Base-by-base conservation (phyloP, 2,329 filamentous ascomycete species). In the Rhynchosporium secalis region DNA sequence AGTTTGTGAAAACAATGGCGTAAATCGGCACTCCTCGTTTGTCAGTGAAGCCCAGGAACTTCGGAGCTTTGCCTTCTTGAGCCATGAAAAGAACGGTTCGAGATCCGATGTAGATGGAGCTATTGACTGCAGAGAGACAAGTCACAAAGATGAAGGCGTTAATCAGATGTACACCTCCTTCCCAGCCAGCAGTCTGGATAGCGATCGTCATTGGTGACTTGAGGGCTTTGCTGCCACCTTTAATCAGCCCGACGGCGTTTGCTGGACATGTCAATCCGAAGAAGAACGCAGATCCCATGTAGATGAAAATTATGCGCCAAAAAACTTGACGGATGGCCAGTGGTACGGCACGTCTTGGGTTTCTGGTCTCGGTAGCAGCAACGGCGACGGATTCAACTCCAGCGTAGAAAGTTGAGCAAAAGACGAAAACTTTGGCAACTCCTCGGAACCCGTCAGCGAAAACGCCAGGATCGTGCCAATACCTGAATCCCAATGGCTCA, bases 281-380 rank as follows among this genome's bases (percentile, higher is more conserved):
- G 77, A 91, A 91, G 72, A 92, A 84, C 38, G 88, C 88, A 8
- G 83, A 83, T 41, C 88, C 88, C 78, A 96, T 82, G 78, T 96
- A 97, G 78, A 96, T 64, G n/a, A 95, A 81, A 4, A 87, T 85
- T 71, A 96, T 96, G 71, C 92, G 88, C 92, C 92, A 96, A 76
- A 96, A 96, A 20, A 96, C 91, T 74, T 96, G 92, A 77, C 94
- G 95, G 71, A 95, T 87, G 7, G 92, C 92, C 13, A 74, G 70
- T 0, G 80, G 80, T 2, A 81, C 78, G 4, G 78, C 79, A 38
- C 74, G 74, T 28, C 73, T 69, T 0, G 80, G 80, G 64, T 82
- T 81, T 20, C 78, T 75, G 12, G 79, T 82, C 67, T 84, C 82
- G 47, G 80, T 81, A 6, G 81, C 82, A 7, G 81, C 80, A 46